Evolutionary conservation across 2,329 filamentous ascomycete genomes (phyloP), one percentile per base, ranked within the genome.

Genomic region (Fusarium sp.): DNA sequence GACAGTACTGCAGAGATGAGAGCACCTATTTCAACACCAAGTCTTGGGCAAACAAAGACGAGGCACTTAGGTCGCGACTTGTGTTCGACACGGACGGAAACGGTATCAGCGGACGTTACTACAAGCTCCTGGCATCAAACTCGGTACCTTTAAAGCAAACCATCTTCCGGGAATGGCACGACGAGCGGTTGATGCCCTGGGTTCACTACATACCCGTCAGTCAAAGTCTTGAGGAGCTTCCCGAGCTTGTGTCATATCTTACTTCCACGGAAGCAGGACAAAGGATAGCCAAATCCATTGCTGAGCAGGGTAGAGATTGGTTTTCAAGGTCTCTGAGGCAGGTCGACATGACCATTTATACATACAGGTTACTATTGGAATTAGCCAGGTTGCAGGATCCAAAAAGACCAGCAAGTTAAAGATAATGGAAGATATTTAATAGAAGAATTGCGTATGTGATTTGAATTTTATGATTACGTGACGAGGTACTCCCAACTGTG

Each of bases 311-410:
- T 0, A 82, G 83, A 10, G 83, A 85, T 10, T 93, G 91, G 91
- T 86, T 86, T 55, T 76, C 73, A 0, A 85, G 83, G 73, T 87
- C 86, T 12, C 75, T 93, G 36, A 78, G 90, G 46, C 87, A 89
- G 51, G 85, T 88, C 40, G 90, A 93, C 77, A 85, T 91, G 75
- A 84, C 87, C 31, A 83, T 89, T 2, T 92, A 91, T 82, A 83
- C 89, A 31, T 92, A 92, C 74, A 83, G 91, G 58, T 76, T 92
- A 66, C 70, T 93, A 73, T 75, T 92, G 27, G 91, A 93, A 83
- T 85, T 86, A 58, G 83, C 81, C 20, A 81, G 85, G 57, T 51
- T 86, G 9, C 80, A 83, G 66, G 84, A 87, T 61, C 78, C 77
- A 6, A 49, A 70, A 3, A 68, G 77, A 10, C 22, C 62, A 31